phyloP scores from a whole-genome alignment of 169 alveolate species.

The Besnoitia besnoiti region DNA sequence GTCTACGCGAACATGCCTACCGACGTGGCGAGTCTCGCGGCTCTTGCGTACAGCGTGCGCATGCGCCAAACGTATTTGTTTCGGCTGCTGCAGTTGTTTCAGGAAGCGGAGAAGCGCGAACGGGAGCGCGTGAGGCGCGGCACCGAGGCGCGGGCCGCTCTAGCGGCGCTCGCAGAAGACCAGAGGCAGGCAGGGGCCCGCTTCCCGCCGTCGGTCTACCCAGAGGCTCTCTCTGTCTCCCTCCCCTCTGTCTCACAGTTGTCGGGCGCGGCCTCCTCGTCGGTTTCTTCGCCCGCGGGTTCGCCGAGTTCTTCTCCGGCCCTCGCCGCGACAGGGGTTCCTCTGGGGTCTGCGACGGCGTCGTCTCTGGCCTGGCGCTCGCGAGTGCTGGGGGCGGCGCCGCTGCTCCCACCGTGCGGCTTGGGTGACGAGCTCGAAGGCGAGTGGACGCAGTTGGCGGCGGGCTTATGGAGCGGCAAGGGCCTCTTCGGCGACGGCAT shows the following conservation, averaged over 20 bases:
- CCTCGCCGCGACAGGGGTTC: not conserved
- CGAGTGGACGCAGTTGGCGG: not conserved
- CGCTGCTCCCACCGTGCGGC: slow-evolving; percentile 14
- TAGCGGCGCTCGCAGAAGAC: not conserved
- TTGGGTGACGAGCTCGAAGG: slow-evolving; percentile 9
- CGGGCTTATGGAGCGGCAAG: not conserved
- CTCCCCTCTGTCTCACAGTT: not conserved
- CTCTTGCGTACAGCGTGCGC: slow-evolving; percentile 32
- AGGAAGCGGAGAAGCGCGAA: not conserved
- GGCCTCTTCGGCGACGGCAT: slow-evolving; percentile 25
- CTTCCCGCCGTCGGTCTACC: not conserved
- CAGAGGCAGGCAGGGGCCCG: not conserved
- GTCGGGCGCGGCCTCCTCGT: not conserved
- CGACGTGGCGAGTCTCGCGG: not conserved
- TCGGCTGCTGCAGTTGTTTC: not conserved
- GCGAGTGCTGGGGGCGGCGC: not conserved
- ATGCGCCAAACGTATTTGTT: not conserved
- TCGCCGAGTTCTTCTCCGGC: no score
- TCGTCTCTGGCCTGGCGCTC: not conserved
- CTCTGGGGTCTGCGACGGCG: not conserved
- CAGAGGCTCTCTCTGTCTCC: not conserved
- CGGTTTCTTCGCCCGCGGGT: not conserved
- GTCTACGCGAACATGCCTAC: slow-evolving; percentile 17
- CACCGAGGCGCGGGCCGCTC: not conserved
- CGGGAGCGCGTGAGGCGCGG: not conserved